Evolutionary conservation across 257 asterid species (phyloP).

Genomic region (Gentiana straminea): DNA sequence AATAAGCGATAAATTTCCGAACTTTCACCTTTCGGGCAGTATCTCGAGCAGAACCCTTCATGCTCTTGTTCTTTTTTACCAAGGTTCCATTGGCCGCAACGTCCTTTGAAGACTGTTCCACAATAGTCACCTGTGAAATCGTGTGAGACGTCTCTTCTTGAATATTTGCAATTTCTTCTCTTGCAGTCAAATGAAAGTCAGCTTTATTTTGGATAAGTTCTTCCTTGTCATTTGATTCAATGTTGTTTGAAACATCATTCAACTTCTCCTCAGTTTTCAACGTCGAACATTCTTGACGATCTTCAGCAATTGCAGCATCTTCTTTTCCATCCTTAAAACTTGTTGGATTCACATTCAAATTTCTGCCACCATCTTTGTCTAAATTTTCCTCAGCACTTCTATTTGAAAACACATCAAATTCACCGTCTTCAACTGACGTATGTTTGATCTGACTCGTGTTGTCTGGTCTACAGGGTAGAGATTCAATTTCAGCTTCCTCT

Average conservation of each 20-base stretch:
- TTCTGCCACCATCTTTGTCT: too few species aligned
- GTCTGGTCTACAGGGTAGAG: slow-evolving; percentile 14
- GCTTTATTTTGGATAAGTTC: slow-evolving; percentile 13
- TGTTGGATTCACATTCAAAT: background rate
- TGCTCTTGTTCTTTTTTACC: slow-evolving; percentile 21
- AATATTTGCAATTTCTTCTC: slow-evolving; percentile 18
- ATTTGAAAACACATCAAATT: slow-evolving; percentile 9
- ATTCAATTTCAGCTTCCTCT: slow-evolving; percentile 12
- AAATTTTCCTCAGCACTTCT: slow-evolving; percentile 19
- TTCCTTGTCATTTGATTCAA: slow-evolving; percentile 18
- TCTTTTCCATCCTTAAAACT: slow-evolving; percentile 4
- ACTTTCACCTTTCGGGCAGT: slow-evolving; percentile 42
- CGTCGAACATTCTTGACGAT: slow-evolving; percentile 14
- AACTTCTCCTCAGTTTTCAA: slow-evolving; percentile 24
- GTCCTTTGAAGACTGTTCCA: slow-evolving; percentile 24
- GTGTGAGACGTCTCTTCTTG: slow-evolving; percentile 8
- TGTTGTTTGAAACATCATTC: slow-evolving; percentile 10
- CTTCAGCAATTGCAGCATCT: slow-evolving; percentile 17
- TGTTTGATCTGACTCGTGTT: slow-evolving; percentile 12
- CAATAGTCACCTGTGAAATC: slow-evolving; percentile 8
- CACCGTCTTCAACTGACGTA: slow-evolving; percentile 10
- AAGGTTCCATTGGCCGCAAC: slow-evolving; percentile 20
- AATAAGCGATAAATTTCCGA: slow-evolving; percentile 3
- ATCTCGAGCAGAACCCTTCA: slow-evolving; percentile 24
- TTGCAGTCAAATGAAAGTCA: slow-evolving; percentile 16